Conservation (phyloP, 2,329 filamentous ascomycete genomes). For the Colletotrichum sp. region DNA sequence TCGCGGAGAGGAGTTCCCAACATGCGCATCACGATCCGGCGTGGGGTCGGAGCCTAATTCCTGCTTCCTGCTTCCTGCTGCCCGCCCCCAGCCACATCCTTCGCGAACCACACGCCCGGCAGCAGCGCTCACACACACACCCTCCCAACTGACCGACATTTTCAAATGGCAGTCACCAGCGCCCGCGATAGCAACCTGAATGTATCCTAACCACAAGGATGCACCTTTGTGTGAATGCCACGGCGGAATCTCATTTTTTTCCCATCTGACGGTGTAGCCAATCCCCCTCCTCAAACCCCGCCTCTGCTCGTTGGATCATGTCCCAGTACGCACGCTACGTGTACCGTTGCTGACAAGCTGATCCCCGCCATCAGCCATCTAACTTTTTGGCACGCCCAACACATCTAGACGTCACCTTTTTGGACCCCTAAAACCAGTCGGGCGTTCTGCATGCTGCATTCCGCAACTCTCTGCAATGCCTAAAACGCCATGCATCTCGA, state of each 20-base stretch:
- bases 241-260: background rate
- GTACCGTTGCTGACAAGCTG: background rate
- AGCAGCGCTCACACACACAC: background rate
- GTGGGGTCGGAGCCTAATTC: slow-evolving; percentile 17
- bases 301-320: background rate
- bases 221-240: background rate
- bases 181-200: background rate
- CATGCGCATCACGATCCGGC: background rate
- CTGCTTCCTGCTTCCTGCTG: slow-evolving; percentile 20
- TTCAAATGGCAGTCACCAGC: background rate
- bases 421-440: background rate
- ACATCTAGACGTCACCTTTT: background rate
- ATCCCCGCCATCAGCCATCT: background rate
- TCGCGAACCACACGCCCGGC: background rate
- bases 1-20: background rate
- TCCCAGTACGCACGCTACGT: background rate
- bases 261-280: background rate
- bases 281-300: background rate
- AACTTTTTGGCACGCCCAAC: background rate
- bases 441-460: background rate
- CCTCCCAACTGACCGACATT: slow-evolving; percentile 3
- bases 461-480: background rate
- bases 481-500: background rate
- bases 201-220: background rate
- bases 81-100: slow-evolving; percentile 15